Percentiles rank a stretch among this genome's conserved stretches.
These are phyloP conservation scores for Aureobasidium sp. DNA, from an alignment of 2,329 filamentous ascomycete species.

Conservation along the genomic window DNA sequence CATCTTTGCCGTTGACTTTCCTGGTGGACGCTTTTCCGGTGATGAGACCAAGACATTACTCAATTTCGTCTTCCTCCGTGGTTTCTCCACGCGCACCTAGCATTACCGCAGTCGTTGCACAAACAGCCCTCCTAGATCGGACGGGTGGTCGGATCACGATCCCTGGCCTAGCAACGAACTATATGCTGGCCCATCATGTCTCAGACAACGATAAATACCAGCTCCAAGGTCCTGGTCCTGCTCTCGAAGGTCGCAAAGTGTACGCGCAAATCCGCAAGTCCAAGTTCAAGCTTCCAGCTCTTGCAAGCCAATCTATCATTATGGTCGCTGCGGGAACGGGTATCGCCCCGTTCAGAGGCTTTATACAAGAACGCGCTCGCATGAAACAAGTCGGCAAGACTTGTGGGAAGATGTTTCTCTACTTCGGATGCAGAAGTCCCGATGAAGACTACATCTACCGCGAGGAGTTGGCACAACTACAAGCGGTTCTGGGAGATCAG, in stretches of 20 bases:
- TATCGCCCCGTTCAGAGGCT: constrained; percentile 41
- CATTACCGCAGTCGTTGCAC: not conserved
- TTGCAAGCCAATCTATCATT: constrained; percentile 23
- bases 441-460: not conserved
- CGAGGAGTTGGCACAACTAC: not conserved
- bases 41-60: not conserved
- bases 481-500: not conserved
- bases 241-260: not conserved
- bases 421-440: not conserved
- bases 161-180: constrained; percentile 27
- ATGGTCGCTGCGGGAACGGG: constrained; percentile 47
- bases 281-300: not conserved
- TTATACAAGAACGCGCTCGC: constrained; percentile 34
- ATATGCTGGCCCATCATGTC: constrained; percentile 24
- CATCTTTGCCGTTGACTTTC: not conserved
- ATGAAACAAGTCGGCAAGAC: not conserved
- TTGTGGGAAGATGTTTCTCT: not conserved
- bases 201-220: not conserved
- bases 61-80: not conserved
- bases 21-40: not conserved
- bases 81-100: not conserved
- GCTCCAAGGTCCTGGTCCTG: not conserved
- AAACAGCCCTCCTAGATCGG: not conserved
- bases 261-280: not conserved
- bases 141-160: not conserved